phyloP scores from a whole-genome alignment of 2,329 filamentous ascomycete genomes.

The Keithomyces neogunnii region DNA sequence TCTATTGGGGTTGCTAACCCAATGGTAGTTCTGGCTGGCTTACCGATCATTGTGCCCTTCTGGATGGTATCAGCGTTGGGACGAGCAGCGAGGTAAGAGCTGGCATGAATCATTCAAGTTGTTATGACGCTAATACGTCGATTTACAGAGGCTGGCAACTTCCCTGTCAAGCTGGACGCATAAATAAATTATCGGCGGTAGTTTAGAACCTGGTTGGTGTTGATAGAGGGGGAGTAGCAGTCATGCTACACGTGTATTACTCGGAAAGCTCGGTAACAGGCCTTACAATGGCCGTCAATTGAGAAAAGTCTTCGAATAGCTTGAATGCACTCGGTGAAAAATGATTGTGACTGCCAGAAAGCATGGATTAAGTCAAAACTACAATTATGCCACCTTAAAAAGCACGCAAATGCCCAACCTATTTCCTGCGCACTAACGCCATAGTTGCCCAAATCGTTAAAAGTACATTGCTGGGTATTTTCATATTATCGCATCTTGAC shows the following conservation, averaged over 20 bases:
- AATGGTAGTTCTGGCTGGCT: slow-evolving; percentile 77
- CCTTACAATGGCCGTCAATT: slow-evolving; percentile 15
- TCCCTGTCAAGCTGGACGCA: slow-evolving; percentile 57
- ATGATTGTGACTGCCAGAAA: not conserved
- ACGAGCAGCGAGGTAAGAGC: slow-evolving; percentile 84
- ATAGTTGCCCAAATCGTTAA: not conserved
- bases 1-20: slow-evolving; percentile 12
- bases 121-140: slow-evolving; percentile 13
- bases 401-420: not conserved
- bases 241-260: slow-evolving; percentile 29
- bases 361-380: not conserved
- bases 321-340: not conserved
- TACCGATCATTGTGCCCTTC: slow-evolving; percentile 97
- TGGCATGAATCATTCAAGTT: not conserved
- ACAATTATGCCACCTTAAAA: slow-evolving; percentile 2
- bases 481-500: not conserved
- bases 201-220: slow-evolving; percentile 10
- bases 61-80: slow-evolving; percentile 90
- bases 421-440: not conserved
- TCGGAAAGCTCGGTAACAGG: slow-evolving; percentile 20
- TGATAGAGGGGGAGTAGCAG: slow-evolving; percentile 22
- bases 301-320: slow-evolving; percentile 6
- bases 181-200: slow-evolving; percentile 26
- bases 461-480: not conserved
- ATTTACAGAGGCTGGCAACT: slow-evolving; percentile 55